Evolutionary conservation across 129 eudicot genomes (phyloP).

Genomic region (Rutidosis leptorrhynchoides): DNA sequence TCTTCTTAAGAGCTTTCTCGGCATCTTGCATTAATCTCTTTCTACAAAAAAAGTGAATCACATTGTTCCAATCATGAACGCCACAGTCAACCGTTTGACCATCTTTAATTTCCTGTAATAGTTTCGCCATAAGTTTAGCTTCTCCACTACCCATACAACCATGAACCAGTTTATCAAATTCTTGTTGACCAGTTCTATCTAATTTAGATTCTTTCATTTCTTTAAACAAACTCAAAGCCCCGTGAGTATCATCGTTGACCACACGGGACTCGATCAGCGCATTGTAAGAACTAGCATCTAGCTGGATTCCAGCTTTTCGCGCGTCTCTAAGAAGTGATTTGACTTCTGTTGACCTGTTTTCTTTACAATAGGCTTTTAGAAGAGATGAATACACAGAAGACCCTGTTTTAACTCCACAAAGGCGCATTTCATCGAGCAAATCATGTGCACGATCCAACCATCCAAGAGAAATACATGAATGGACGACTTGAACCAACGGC

Average conservation of each 20-base stretch:
- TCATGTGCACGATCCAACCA: slow-evolving; percentile 93
- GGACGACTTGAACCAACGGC: slow-evolving; percentile 67
- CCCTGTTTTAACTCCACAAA: slow-evolving; percentile 61
- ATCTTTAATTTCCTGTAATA: slow-evolving; percentile 73
- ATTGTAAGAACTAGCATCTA: slow-evolving; percentile 73
- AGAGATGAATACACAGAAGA: slow-evolving; percentile 72
- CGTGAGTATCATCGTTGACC: slow-evolving; percentile 55
- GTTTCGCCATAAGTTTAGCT: slow-evolving; percentile 67
- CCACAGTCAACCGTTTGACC: slow-evolving; percentile 64
- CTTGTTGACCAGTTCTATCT: slow-evolving; percentile 45
- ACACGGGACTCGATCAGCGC: slow-evolving; percentile 58
- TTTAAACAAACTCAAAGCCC: slow-evolving; percentile 75
- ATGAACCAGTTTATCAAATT: slow-evolving; percentile 49
- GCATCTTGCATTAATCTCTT: slow-evolving; percentile 92
- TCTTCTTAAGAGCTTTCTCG: slow-evolving; percentile 90
- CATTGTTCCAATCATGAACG: slow-evolving; percentile 91
- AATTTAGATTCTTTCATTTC: slow-evolving; percentile 92
- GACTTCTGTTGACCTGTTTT: slow-evolving; percentile 53
- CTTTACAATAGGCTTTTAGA: slow-evolving; percentile 75
- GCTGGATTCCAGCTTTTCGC: slow-evolving; percentile 74
- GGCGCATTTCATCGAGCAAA: slow-evolving; percentile 77
- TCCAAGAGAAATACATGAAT: slow-evolving; percentile 74
- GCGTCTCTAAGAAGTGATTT: slow-evolving; percentile 73
- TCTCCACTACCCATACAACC: slow-evolving; percentile 50
- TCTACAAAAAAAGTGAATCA: slow-evolving; percentile 79